A percentile compares a stretch with the other conserved stretches of the same genome.
These are phyloP conservation scores for Aspergillus costaricaensis DNA, from an alignment of 2,329 filamentous ascomycete species.

Conservation along the genomic window DNA sequence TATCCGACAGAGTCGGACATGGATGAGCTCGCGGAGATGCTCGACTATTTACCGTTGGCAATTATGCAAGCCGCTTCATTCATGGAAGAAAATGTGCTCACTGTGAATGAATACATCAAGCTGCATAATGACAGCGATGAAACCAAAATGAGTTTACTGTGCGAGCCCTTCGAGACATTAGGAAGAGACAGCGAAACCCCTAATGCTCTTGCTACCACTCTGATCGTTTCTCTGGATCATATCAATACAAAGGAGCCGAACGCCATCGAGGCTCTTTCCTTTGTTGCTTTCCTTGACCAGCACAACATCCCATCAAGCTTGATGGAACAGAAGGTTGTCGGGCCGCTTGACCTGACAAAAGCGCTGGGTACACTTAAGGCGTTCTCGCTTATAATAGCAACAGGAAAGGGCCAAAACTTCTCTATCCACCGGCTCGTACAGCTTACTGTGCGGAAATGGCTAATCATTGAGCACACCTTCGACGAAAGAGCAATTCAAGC, in stretches of 20 bases:
- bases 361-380: constrained; percentile 15
- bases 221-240: constrained; percentile 17
- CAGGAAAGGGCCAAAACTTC: constrained; percentile 7
- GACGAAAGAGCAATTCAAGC: constrained; percentile 13
- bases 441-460: constrained; percentile 16
- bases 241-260: constrained; percentile 13
- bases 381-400: constrained; percentile 14
- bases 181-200: constrained; percentile 13
- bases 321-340: constrained; percentile 9
- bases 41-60: constrained; percentile 15
- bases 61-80: constrained; percentile 17
- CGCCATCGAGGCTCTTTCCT: constrained; percentile 10
- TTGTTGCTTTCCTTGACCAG: constrained; percentile 15
- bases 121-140: constrained; percentile 18
- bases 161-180: constrained; percentile 17
- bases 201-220: constrained; percentile 16
- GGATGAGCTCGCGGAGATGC: constrained; percentile 8
- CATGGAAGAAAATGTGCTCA: constrained; percentile 16
- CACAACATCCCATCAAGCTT: constrained; percentile 12
- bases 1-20: constrained; percentile 11
- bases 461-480: constrained; percentile 11
- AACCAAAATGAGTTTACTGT: constrained; percentile 15
- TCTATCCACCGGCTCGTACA: constrained; percentile 17
- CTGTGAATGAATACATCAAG: constrained; percentile 16
- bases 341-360: constrained; percentile 10